phyloP scores from a whole-genome alignment of 768 basidiomycete species.

The Xerocomellus amylosporus region DNA sequence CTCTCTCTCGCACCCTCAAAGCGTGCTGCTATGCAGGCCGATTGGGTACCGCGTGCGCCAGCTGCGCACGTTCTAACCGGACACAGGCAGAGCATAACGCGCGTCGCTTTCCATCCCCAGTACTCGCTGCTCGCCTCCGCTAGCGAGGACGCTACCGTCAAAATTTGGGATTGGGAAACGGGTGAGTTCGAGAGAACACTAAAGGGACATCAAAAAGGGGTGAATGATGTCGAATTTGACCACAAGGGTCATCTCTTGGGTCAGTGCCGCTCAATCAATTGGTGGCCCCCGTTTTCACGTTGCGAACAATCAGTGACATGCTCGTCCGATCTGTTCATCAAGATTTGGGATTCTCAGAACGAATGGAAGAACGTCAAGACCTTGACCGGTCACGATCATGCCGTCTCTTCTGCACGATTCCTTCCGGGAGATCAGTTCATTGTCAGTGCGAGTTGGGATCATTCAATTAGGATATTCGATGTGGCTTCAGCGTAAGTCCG shows the following conservation, averaged over 20 bases:
- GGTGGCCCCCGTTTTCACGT: background rate
- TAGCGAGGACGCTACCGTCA: slow-evolving; percentile 85
- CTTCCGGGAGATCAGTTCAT: slow-evolving; percentile 81
- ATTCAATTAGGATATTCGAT: slow-evolving; percentile 83
- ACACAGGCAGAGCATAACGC: slow-evolving; percentile 73
- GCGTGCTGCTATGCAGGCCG: slow-evolving; percentile 61
- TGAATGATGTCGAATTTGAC: slow-evolving; percentile 87
- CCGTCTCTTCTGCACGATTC: slow-evolving; percentile 83
- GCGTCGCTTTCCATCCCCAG: slow-evolving; percentile 82
- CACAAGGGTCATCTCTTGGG: slow-evolving; percentile 80
- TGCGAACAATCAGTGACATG: slow-evolving; percentile 41
- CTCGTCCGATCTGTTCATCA: slow-evolving; percentile 87
- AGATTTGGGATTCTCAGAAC: slow-evolving; percentile 87
- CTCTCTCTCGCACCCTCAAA: slow-evolving; percentile 47
- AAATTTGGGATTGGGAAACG: slow-evolving; percentile 97
- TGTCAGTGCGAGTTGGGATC: slow-evolving; percentile 85
- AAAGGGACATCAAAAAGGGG: slow-evolving; percentile 88
- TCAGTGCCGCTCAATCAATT: slow-evolving; percentile 32
- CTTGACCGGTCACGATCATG: slow-evolving; percentile 87
- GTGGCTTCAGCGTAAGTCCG: slow-evolving; percentile 74
- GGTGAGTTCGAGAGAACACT: slow-evolving; percentile 90
- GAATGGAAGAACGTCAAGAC: slow-evolving; percentile 90
- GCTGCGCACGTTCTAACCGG: slow-evolving; percentile 75
- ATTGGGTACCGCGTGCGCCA: slow-evolving; percentile 88
- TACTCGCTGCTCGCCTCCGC: slow-evolving; percentile 82